Evolutionary conservation across 768 basidiomycete genomes (phyloP), one percentile per base, ranked within the genome.

Genomic region (Tubosaeta sp.): DNA sequence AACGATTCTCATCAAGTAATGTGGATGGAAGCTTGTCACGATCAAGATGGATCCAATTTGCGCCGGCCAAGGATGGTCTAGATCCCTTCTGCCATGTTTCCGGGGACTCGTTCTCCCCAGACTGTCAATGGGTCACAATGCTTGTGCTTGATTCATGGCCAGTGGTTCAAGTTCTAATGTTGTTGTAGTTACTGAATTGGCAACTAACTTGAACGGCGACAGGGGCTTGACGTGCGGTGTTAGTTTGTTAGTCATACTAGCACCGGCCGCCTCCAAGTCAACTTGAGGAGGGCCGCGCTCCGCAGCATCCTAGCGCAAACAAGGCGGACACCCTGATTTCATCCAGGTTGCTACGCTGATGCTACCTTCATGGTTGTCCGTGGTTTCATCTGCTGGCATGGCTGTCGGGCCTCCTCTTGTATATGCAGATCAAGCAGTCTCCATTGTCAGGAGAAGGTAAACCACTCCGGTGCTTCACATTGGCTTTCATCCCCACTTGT

Each of bases 381-480:
- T 75, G 11, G 56, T 74, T 8, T 85, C 87, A 11, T 88, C 88
- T 12, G 63, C 87, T 41, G 88, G 87, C 34, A 92, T 92, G 90
- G 91, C 89, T 25, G 72, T 91, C 17, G 90, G 86, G 7, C 88
- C 90, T 22, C 88, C 91, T 14, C 74, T 93, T 51, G 89, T 91
- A 12, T 93, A 93, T 59, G 85, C 81, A 38, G 91, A 92, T 72
- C 88, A 91, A 67, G 84, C 88, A 0, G 67, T 76, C 48, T 91
- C 88, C n/a, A 93, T 93, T 50, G 70, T 92, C 54, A 80, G 76
- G 46, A 90, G 88, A 74, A 83, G 82, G 88, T 79, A 46, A 52
- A 77, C 66, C 13, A 22, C 55, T 47, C 35, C 50, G 34, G 17
- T 42, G 48, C 32, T 22, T 59, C 25, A 34, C 27, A 25, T 34